A percentile compares a stretch with the other conserved stretches of the same genome.
Evolutionary conservation across 169 alveolate genomes (phyloP).

Genomic region (Cyclospora cayetanensis): DNA sequence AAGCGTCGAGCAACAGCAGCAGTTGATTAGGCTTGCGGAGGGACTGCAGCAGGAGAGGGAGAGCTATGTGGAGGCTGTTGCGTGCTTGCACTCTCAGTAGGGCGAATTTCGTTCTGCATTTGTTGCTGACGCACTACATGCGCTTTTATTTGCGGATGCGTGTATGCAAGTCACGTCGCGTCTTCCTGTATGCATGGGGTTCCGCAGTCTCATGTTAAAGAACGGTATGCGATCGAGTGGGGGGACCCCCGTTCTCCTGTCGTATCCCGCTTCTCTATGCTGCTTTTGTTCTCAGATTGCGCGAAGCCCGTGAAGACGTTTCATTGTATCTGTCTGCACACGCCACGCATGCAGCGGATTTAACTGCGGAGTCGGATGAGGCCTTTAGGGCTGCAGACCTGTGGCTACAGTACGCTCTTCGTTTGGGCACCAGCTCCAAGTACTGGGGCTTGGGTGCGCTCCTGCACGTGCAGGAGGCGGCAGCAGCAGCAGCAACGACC

Average conservation of each 20-base stretch:
- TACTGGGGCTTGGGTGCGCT: conserved; percentile 52
- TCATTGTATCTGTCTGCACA: conserved; percentile 49
- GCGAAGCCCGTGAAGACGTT: conserved; percentile 58
- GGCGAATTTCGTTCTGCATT: background rate
- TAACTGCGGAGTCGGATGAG: conserved; percentile 47
- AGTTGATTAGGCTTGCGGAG: conserved; percentile 47
- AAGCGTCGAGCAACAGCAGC: conserved; percentile 71
- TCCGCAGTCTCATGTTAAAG: too few relatives aligned
- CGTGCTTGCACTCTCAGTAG: conserved; percentile 54
- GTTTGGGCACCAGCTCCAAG: conserved; percentile 13
- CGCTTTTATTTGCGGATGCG: too few relatives aligned
- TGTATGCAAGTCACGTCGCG: too few relatives aligned
- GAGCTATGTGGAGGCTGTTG: conserved; percentile 64
- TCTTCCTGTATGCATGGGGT: too few relatives aligned
- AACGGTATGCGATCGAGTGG: too few relatives aligned
- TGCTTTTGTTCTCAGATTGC: background rate
- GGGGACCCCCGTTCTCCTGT: too few relatives aligned
- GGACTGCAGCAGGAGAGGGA: conserved; percentile 66
- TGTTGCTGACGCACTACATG: background rate
- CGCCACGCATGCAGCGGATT: conserved; percentile 57
- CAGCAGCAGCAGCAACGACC: conserved; percentile 53
- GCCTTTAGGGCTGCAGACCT: conserved; percentile 30
- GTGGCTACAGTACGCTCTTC: conserved; percentile 36
- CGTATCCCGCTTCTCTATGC: too few relatives aligned
- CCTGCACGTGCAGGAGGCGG: conserved; percentile 42